Evolutionary conservation across 192 early-diverging fungal genomes (phyloP), one percentile per base, ranked within the genome.

Genomic region (Entomortierella chlamydospora): DNA sequence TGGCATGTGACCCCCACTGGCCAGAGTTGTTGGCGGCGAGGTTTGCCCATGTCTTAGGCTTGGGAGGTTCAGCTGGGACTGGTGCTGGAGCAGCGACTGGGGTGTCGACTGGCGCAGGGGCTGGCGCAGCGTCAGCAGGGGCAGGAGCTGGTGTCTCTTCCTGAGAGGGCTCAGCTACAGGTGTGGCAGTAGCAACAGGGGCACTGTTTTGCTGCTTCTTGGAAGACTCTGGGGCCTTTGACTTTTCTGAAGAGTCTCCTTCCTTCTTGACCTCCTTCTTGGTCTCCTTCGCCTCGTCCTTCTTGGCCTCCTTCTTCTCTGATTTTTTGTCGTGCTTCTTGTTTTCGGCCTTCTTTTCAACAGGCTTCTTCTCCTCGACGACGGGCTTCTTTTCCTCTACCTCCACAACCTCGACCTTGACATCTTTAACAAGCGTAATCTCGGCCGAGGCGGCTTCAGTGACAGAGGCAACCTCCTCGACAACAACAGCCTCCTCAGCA

Each of bases 21-120:
- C 62, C 74, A 33, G 66, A 64, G 73, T 90, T 82, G 31, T 70
- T 84, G 51, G 92, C 90, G 2, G 90, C 92, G 18, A 95, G 80
- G 64, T 82, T 87, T 11, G 95, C 93, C 95, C 95, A 96, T 34
- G 93, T 88, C 55, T 89, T 90, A 56, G 90, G 73, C 79, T 91
- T 88, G 43, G 85, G 55, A 22, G 91, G 83, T 83, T 86, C 68
- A 47, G 33, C 50, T 66, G 83, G 41, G 50, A 52, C 64, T n/a
- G 57, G 67, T 10, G 71, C 71, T 63, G 61, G 67, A 22, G 63
- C 56, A 15, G 34, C 56, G 22, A 54, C 64, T 17, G 66, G 61
- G 37, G 59, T 49, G 3, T 22, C 53, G 7, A 50, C 62, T 10
- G 68, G 47, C 41, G 81, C 52, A 42, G 70, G 37, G 43, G 71